phyloP scores from a whole-genome alignment of 495 filamentous ascomycete species.

The Neurospora cerealis region DNA sequence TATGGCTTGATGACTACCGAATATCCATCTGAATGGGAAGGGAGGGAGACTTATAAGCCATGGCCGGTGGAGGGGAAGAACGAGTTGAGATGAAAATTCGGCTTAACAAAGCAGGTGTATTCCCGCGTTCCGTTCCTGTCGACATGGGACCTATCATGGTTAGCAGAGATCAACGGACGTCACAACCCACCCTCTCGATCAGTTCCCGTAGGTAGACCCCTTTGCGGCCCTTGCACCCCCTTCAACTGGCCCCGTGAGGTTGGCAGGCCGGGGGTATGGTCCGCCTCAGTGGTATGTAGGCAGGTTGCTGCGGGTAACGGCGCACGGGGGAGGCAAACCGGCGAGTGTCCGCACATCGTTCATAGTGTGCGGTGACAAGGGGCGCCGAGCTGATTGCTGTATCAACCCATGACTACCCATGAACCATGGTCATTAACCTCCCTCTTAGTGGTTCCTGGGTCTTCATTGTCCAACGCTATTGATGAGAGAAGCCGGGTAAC shows the following conservation, averaged over 20 bases:
- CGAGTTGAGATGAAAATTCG: conserved; percentile 3
- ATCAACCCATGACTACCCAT: not conserved
- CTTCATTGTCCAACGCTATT: not conserved
- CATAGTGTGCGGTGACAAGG: not conserved
- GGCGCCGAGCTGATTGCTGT: not conserved
- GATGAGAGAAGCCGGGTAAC: not conserved
- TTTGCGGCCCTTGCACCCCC: not conserved
- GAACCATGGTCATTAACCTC: not conserved
- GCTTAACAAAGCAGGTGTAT: conserved; percentile 14
- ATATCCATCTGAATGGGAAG: not conserved
- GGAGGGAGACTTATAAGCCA: conserved; percentile 4
- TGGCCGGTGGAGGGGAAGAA: not conserved
- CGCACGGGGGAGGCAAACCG: not conserved
- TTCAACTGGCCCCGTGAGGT: not conserved
- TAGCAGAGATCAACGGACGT: not conserved
- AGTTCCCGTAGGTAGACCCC: not conserved
- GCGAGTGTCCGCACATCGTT: not conserved
- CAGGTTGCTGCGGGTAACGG: not conserved
- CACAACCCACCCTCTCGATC: conserved; percentile 1
- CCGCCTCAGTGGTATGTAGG: not conserved
- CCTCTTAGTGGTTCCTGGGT: not conserved
- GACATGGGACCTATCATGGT: not conserved
- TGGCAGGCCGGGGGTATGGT: not conserved
- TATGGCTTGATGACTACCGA: not conserved
- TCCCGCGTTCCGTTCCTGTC: conserved; percentile 1